Evolutionary conservation across 2,329 filamentous ascomycete species (phyloP), one percentile per base, ranked within the genome.

Genomic region (Phoma herbarum): DNA sequence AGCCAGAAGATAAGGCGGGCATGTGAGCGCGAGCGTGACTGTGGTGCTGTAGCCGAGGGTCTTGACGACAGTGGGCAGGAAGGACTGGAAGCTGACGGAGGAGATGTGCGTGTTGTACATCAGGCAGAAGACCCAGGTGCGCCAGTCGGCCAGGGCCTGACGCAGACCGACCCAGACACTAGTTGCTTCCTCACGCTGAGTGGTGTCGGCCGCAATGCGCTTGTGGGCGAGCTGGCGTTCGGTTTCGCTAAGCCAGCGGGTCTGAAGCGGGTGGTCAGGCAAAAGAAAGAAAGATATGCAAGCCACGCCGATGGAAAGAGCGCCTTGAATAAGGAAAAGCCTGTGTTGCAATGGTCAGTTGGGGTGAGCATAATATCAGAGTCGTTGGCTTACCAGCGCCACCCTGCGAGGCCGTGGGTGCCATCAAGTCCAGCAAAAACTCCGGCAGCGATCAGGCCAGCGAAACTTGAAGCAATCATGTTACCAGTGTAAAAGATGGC

Each of bases 1-100:
- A 1, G 83, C 83, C 29, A 74, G 62, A 14, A 75, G 56, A 50
- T 83, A 85, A 0, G 83, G 84, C 0, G 84, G 84, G 56, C 80
- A 82, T 0, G 72, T 74, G 3, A 75, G 60, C 11, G 75, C 67
- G 3, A 75, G 72, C 0, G 78, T 78, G 31, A 67, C 65, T 4
- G 74, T 77, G 2, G 62, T 71, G 52, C 65, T 72, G 66, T 75
- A 78, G 6, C 76, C 74, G 5, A 79, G 68, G 0, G 77, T 77
- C 11, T 67, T 65, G 26, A 77, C 75, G 22, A 79, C 71, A 60
- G 69, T 74, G 0, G 71, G 71, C 39, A 75, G 72, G 51, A 75
- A 74, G 9, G 62, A 66, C 18, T 74, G 74, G 62, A 75, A 75
- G 5, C 62, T 66, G 52, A 68, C 67, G n/a, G 68, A 67, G 22